Evolutionary conservation across 129 eudicot genomes (phyloP).

Genomic region (Artemisia annua): DNA sequence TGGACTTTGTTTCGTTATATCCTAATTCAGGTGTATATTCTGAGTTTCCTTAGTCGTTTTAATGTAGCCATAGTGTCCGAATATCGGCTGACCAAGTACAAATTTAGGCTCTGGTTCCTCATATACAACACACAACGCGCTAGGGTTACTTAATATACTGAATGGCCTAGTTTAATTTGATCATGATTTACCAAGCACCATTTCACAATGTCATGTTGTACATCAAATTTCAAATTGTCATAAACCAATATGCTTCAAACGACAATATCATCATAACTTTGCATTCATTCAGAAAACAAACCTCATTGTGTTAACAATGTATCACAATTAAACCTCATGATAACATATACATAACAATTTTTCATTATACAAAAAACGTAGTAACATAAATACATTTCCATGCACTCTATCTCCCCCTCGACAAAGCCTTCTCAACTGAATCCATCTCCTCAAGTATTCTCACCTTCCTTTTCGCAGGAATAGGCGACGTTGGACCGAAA

Average conservation of each 20-base stretch:
- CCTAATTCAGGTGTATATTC: too few species aligned
- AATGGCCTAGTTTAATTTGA: too few species aligned
- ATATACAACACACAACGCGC: too few species aligned
- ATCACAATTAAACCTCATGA: slow-evolving; percentile 33
- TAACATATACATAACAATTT: slow-evolving; percentile 9
- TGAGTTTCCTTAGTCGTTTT: too few species aligned
- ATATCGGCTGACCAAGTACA: too few species aligned
- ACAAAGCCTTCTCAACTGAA: slow-evolving; percentile 87
- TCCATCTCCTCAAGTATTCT: slow-evolving; percentile 94
- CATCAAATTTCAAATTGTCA: too few species aligned
- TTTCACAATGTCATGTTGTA: too few species aligned
- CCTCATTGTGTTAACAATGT: slow-evolving; percentile 34
- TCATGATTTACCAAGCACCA: too few species aligned
- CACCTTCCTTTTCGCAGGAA: slow-evolving; percentile 87
- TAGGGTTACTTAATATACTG: too few species aligned
- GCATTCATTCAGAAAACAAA: slow-evolving; percentile 25
- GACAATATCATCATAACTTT: background rate
- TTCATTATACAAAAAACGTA: slow-evolving; percentile 29
- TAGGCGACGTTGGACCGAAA: slow-evolving; percentile 98
- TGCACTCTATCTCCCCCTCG: slow-evolving; percentile 69
- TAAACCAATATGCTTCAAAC: background rate
- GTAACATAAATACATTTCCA: background rate
- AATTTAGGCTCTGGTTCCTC: too few species aligned
- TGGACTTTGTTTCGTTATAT: too few species aligned
- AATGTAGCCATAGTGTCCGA: too few species aligned